Conservation (phyloP, 2,329 filamentous ascomycete species). For the Fusarium verrucosum region DNA sequence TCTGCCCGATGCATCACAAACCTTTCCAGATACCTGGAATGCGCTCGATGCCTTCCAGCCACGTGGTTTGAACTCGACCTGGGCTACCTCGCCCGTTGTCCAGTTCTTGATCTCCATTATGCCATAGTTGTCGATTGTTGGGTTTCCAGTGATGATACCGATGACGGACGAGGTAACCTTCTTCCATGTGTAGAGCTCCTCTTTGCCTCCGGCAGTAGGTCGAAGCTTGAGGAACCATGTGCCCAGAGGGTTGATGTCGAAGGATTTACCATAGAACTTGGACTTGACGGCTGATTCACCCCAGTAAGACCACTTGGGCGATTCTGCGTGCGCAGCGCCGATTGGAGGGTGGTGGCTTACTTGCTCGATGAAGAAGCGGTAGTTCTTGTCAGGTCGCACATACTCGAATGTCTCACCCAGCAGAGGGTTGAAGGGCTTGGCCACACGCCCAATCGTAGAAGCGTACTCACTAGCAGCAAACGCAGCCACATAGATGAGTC, state of each 20-base stretch:
- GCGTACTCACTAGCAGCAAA: constrained; percentile 98
- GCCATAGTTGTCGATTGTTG: constrained; percentile 97
- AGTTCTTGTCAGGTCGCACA: constrained; percentile 92
- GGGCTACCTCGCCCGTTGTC: constrained; percentile 91
- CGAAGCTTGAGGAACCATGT: constrained; percentile 95
- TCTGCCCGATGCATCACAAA: constrained; percentile 79
- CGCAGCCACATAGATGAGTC: constrained; percentile 91
- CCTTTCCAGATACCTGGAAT: constrained; percentile 87
- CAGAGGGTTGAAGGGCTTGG: constrained; percentile 97
- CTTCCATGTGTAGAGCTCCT: constrained; percentile 97
- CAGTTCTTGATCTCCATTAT: constrained; percentile 97
- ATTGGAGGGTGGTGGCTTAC: constrained; percentile 97
- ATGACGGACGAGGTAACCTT: constrained; percentile 98
- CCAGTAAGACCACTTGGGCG: constrained; percentile 95
- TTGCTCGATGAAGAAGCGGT: constrained; percentile 98
- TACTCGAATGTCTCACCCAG: constrained; percentile 98
- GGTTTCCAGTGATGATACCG: constrained; percentile 96
- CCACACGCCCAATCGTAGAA: constrained; percentile 94
- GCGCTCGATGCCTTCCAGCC: constrained; percentile 96
- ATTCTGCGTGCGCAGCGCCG: constrained; percentile 92
- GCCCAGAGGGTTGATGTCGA: constrained; percentile 94
- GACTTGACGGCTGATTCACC: constrained; percentile 95
- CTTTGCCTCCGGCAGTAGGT: constrained; percentile 76
- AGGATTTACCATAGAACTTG: constrained; percentile 97
- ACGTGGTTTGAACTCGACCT: constrained; percentile 91